Evolutionary conservation across 306 rosid genomes (phyloP), one percentile per base, ranked within the genome.

Genomic region (Coriaria nepalensis): DNA sequence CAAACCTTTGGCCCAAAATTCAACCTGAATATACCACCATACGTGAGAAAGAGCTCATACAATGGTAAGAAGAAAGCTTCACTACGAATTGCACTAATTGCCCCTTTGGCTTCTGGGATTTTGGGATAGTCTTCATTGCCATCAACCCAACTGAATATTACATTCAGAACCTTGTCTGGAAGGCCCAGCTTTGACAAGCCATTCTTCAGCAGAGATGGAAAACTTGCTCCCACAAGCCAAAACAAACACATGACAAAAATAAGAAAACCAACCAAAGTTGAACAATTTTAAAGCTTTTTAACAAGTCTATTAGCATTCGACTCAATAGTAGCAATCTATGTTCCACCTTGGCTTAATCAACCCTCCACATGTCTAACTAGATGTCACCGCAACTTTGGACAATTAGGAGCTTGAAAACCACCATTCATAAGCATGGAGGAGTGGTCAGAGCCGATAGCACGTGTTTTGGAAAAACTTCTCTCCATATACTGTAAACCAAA

Each of bases 1-100:
- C 79, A 56, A 73, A 90, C 95, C 98, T 90, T 90, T 47, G 98
- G 98, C 58, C 98, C 98, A 79, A 90, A 77, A 0, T 47, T 85
- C 71, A 90, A 71, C 63, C 95, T 71, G 68, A 84, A 90, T 70
- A 85, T 71, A 43, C 94, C 95, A 62, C 95, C 98, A 43, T 90
- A 90, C 7, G 85, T 77, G 64, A 85, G 86, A 74, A 63, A 85
- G 56, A 90, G 95, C 60, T 82, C 85, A 59, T 75, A 90, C 62
- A 90, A 70, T 37, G 95, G 98, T 59, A 85, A 65, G 72, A 90
- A 90, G 63, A 90, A 90, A 39, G 98, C 79, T 74, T 81, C 94
- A 48, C 70, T 90, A 39, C 81, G 73, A 50, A 90, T 29, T 41
- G 94, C 92, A 38, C 51, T 56, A 34, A 81, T 2, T 20, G 79